phyloP scores from a whole-genome alignment of 225 moss, liverwort and hornwort genomes.

The Takakia lepidozioides region DNA sequence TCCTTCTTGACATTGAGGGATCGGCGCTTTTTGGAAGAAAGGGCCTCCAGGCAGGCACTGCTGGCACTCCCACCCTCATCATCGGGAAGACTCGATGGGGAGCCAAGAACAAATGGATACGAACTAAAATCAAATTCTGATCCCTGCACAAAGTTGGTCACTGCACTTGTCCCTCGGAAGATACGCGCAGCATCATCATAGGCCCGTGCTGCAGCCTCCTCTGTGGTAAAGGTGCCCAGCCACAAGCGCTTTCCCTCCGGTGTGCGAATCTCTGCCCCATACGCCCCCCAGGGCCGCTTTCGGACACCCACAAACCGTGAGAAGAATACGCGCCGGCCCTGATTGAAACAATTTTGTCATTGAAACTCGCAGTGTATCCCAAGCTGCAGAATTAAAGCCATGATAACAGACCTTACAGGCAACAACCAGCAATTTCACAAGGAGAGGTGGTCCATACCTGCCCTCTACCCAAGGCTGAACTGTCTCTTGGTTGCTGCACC shows the following conservation, averaged over 20 bases:
- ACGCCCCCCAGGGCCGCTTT: slow-evolving; percentile 98
- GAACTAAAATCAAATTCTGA: slow-evolving; percentile 47
- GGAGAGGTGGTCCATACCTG: slow-evolving; percentile 23
- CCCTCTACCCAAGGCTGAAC: slow-evolving; percentile 41
- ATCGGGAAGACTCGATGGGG: slow-evolving; percentile 33
- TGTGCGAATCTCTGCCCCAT: slow-evolving; percentile 96
- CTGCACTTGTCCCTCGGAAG: slow-evolving; percentile 90
- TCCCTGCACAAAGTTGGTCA: slow-evolving; percentile 77
- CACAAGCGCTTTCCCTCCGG: slow-evolving; percentile 92
- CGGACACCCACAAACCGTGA: slow-evolving; percentile 94
- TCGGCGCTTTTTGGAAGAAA: slow-evolving; percentile 46
- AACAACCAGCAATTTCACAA: no score
- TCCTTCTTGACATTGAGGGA: slow-evolving; percentile 36
- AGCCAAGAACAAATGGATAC: slow-evolving; percentile 32
- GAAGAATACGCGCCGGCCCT: slow-evolving; percentile 82
- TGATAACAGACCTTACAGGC: no score
- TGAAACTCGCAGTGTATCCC: no score
- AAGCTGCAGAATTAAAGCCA: no score
- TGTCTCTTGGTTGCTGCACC: slow-evolving; percentile 42
- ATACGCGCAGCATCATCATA: slow-evolving; percentile 89
- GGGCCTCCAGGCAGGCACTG: slow-evolving; percentile 7
- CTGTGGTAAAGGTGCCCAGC: slow-evolving; percentile 96
- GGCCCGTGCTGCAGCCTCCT: slow-evolving; percentile 93
- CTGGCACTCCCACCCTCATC: slow-evolving; percentile 20
- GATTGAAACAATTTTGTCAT: slow-evolving; percentile 14